Evolutionary conservation across 805 yeast species (phyloP), one percentile per base, ranked within the genome.

Genomic region (Pichia nakasei): DNA sequence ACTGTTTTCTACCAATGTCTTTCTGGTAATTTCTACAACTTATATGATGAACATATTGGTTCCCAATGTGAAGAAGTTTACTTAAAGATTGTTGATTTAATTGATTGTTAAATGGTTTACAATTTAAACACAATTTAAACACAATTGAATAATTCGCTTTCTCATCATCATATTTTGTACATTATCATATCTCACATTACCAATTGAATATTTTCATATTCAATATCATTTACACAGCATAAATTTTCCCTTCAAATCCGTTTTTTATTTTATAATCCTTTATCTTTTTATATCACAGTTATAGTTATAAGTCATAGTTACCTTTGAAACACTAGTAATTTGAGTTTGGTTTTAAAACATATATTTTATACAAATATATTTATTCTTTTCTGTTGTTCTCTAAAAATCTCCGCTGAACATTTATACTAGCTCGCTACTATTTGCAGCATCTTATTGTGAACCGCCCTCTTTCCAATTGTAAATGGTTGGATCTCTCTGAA

Each of bases 21-120:
- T 49, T 73, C 78, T n/a, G 80, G 79, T 49, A 65, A 64, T 56
- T 75, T 75, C 71, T 73, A 70, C 73, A 75, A 75, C 69, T 67
- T 75, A 62, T 75, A 75, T 61, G 78, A 72, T 57, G 65, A 73
- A 60, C 53, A 59, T 43, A 59, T 68, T 51, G 75, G 73, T 36
- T 60, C 52, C 34, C 75, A 71, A 57, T 73, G 78, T 64, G 53
- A 59, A 39, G 59, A 67, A 39, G 78, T 74, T 39, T 54, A 69
- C 60, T 67, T 74, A 44, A 59, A 59, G 43, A 60, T 73, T 52
- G 66, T 73, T 43, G 72, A 73, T 54, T 63, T 73, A 48, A 66
- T 73, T 47, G 47, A 51, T 29, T 60, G 65, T 53, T 60, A 57
- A 56, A 43, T 38, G n/a, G 11, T 19, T 18, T 29, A 17, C 3